These are phyloP conservation scores for Ambrosia trifida DNA, from an alignment of 129 eudicot species.

Conservation along the genomic window DNA sequence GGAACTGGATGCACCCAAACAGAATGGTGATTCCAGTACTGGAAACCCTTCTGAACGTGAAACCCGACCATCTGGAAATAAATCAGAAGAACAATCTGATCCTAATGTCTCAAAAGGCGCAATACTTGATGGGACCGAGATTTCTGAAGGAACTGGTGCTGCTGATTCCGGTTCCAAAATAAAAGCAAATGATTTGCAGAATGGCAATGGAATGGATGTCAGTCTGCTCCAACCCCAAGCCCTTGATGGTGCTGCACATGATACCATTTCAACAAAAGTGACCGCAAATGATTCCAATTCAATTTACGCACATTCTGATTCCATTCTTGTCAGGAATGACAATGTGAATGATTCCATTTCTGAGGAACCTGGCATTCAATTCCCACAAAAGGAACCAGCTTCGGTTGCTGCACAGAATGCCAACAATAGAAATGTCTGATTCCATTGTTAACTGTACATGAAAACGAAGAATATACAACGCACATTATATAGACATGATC, in stretches of 20 bases:
- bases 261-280: background rate
- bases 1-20: conserved; percentile 27
- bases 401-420: conserved; percentile 12
- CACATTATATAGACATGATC: conserved; percentile 7
- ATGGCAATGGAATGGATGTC: conserved; percentile 11
- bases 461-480: conserved; percentile 8
- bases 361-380: conserved; percentile 1
- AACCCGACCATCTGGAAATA: conserved; percentile 12
- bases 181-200: conserved; percentile 18
- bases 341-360: background rate
- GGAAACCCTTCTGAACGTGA: conserved; percentile 26
- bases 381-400: conserved; percentile 20
- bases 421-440: conserved; percentile 23
- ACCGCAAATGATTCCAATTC: conserved; percentile 12
- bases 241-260: conserved; percentile 18
- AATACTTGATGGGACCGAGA: background rate
- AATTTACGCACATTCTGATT: conserved; percentile 12
- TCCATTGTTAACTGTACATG: conserved; percentile 23
- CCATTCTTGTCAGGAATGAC: conserved; percentile 9
- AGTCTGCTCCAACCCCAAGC: too few species aligned
- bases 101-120: conserved; percentile 6
- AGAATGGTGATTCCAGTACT: background rate
- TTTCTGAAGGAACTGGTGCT: background rate
- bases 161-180: conserved; percentile 11
- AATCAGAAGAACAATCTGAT: conserved; percentile 12